Base-by-base conservation (phyloP, 176 grass and related monocot species). In the Zea mays region DNA sequence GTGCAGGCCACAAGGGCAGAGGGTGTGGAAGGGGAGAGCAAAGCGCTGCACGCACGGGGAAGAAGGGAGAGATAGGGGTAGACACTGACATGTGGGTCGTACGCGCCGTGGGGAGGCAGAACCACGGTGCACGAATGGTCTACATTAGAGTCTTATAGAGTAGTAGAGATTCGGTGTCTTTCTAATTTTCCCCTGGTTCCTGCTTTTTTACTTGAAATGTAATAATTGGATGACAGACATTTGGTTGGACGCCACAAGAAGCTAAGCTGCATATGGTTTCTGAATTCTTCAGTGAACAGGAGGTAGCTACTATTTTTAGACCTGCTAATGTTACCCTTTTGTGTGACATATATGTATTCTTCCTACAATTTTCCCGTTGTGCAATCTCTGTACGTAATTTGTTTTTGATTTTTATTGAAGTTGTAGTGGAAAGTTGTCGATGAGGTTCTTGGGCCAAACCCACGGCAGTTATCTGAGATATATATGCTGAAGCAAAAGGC, bases 371-470 rank as follows among this genome's bases (percentile, higher is more conserved):
- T 80, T 61, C 45, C 10, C 35, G 9, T 34, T 79, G 13, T 64
- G 51, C 69, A 79, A 74, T 44, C 40, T 55, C 21, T 51, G 13
- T 71, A 77, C 75, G 81, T 90, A 87, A 87, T 87, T 93, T 83
- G 57, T 67, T 87, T 80, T 72, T 88, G 33, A 60, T 82, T 48
- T 92, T 88, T 84, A 86, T 85, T 98, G 91, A 94, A 98, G 89
- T 98, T 94, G 72, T 98, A 98, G 96, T 98, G 96, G 96, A 90
- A 94, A 98, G 89, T 90, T 86, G 83, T 98, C 36, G 87, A 94
- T 75, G 96, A 98, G 78, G 67, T 98, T 85, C 89, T 98, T 88
- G 96, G 96, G 44, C 65, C 89, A 84, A 98, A 98, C 51, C 81
- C 83, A 75, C 85, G 87, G 44, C 92, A 98, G 59, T 78, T 98